Evolutionary conservation across 2,329 filamentous ascomycete genomes (phyloP).

Genomic region (Aspergillus arachidicola): DNA sequence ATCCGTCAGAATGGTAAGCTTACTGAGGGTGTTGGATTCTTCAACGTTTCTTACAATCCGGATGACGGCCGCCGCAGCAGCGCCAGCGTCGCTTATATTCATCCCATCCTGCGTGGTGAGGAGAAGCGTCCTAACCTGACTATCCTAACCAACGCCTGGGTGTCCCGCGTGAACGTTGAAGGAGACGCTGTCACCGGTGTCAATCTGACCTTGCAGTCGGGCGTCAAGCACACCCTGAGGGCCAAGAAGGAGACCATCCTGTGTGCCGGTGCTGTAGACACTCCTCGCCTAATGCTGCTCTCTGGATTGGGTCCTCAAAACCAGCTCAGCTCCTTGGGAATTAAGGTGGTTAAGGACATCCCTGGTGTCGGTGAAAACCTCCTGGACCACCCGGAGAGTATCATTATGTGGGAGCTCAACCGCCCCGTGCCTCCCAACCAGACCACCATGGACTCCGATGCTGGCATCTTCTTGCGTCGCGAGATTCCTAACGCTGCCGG

Average conservation of each 20-base stretch:
- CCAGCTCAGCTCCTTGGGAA: slow-evolving; percentile 53
- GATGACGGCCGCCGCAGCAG: slow-evolving; percentile 82
- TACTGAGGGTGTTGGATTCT: slow-evolving; percentile 80
- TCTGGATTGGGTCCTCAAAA: slow-evolving; percentile 56
- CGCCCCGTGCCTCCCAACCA: slow-evolving; percentile 75
- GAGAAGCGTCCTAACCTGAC: slow-evolving; percentile 83
- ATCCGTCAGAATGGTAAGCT: slow-evolving; percentile 74
- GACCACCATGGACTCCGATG: slow-evolving; percentile 90
- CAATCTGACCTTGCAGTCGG: slow-evolving; percentile 66
- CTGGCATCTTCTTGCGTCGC: slow-evolving; percentile 83
- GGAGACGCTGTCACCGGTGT: slow-evolving; percentile 73
- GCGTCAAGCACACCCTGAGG: slow-evolving; percentile 56
- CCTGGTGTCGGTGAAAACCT: slow-evolving; percentile 67
- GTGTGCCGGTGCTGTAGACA: slow-evolving; percentile 79
- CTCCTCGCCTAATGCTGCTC: slow-evolving; percentile 67
- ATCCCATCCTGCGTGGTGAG: slow-evolving; percentile 81
- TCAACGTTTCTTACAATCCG: slow-evolving; percentile 88
- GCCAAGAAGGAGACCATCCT: slow-evolving; percentile 77
- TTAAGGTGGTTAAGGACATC: slow-evolving; percentile 62
- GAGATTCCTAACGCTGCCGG: slow-evolving; percentile 70
- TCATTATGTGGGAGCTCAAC: slow-evolving; percentile 78
- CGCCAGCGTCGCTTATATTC: slow-evolving; percentile 88
- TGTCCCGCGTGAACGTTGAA: slow-evolving; percentile 75
- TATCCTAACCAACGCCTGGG: slow-evolving; percentile 84
- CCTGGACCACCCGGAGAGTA: slow-evolving; percentile 66